A percentile compares a stretch with the other conserved stretches of the same genome.
These are phyloP conservation scores for Wickerhamiella sorbophila DNA, from an alignment of 805 yeast species.

Conservation along the genomic window DNA sequence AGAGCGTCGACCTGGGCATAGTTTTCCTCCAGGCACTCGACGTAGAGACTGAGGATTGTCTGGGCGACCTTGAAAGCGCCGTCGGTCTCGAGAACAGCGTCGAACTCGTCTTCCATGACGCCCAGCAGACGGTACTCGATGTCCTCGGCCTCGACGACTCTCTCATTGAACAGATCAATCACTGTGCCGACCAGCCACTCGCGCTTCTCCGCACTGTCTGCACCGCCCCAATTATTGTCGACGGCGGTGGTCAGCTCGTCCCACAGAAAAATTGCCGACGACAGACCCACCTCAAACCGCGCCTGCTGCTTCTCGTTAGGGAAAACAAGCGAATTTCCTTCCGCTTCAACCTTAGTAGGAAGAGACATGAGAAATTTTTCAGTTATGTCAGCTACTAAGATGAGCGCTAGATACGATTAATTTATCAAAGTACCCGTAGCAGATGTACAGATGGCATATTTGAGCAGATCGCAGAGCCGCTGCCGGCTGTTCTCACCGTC, in stretches of 20 bases:
- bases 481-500: too few species aligned
- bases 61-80: constrained; percentile 65
- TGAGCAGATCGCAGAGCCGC: too few species aligned
- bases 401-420: not conserved
- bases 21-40: constrained; percentile 41
- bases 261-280: constrained; percentile 87
- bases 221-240: constrained; percentile 90
- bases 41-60: constrained; percentile 48
- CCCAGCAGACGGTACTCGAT: constrained; percentile 74
- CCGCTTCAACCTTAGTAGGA: not conserved
- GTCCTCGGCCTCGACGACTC: constrained; percentile 56
- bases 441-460: too few species aligned
- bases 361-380: not conserved
- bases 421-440: not conserved
- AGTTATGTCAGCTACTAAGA: not conserved
- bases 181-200: constrained; percentile 87
- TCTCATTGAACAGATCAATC: constrained; percentile 55
- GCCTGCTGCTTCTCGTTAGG: constrained; percentile 54
- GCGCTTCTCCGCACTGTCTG: constrained; percentile 76
- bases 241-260: constrained; percentile 80
- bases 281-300: constrained; percentile 81
- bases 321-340: constrained; percentile 11
- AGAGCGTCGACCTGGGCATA: constrained; percentile 43
- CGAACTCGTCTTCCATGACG: constrained; percentile 94
- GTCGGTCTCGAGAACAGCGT: constrained; percentile 75